These are phyloP conservation scores for Suillus plorans DNA, from an alignment of 768 basidiomycete genomes.

Conservation along the genomic window DNA sequence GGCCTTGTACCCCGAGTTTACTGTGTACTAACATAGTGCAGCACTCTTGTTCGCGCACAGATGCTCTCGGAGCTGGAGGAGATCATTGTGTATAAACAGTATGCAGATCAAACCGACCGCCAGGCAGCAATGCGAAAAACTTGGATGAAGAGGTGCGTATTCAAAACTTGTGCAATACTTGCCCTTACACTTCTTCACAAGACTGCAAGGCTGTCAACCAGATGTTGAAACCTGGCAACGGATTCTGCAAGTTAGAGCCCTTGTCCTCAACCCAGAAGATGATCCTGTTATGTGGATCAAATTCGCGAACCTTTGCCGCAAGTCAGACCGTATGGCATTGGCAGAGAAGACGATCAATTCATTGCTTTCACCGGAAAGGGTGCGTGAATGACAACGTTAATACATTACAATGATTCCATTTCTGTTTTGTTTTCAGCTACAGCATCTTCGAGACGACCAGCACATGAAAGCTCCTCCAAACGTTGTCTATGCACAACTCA, in stretches of 20 bases:
- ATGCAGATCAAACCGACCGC: conserved; percentile 91
- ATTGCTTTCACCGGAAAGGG: conserved; percentile 72
- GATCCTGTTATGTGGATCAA: conserved; percentile 99
- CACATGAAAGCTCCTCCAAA: conserved; percentile 82
- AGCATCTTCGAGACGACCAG: conserved; percentile 51
- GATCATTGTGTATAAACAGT: conserved; percentile 94
- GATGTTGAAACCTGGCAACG: conserved; percentile 99
- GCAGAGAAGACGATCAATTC: conserved; percentile 98
- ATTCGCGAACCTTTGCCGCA: conserved; percentile 96
- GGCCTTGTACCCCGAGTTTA: neutral
- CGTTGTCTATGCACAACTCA: conserved; percentile 94
- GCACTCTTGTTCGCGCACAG: conserved; percentile 95
- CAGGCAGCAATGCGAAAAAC: conserved; percentile 88
- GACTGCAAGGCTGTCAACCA: conserved; percentile 92
- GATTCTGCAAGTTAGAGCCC: conserved; percentile 90
- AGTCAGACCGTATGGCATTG: conserved; percentile 89
- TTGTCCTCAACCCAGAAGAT: conserved; percentile 90
- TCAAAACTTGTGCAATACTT: neutral
- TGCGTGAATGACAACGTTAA: conserved; percentile 28
- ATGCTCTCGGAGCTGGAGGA: conserved; percentile 98
- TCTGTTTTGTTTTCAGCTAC: conserved; percentile 26
- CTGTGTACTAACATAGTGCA: conserved; percentile 32
- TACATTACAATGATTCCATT: neutral
- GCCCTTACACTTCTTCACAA: conserved; percentile 28
- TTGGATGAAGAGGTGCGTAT: conserved; percentile 89